These are phyloP conservation scores for Persicaria maculosa DNA, from an alignment of 148 eudicot genomes.

Conservation along the genomic window DNA sequence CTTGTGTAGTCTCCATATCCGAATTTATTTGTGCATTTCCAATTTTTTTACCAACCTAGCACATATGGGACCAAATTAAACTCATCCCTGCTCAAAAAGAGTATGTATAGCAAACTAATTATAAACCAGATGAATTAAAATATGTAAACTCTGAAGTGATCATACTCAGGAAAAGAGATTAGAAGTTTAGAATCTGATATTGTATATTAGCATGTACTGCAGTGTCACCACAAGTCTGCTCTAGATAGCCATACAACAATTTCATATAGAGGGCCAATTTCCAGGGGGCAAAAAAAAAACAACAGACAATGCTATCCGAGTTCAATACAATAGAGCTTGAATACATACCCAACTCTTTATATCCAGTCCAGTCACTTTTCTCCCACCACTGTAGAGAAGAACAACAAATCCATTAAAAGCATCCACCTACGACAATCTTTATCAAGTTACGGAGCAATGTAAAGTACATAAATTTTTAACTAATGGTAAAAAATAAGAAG, in stretches of 20 bases:
- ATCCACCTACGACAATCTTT: constrained; percentile 64
- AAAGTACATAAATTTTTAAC: constrained; percentile 12
- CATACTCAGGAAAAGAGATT: background rate
- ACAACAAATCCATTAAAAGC: constrained; percentile 68
- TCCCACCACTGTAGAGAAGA: constrained; percentile 99
- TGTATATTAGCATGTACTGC: background rate
- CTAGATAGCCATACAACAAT: background rate
- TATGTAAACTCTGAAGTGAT: background rate
- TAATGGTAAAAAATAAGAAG: background rate
- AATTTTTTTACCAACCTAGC: background rate
- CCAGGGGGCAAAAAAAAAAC: background rate
- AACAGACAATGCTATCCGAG: background rate
- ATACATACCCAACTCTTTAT: constrained; percentile 83
- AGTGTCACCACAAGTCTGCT: background rate
- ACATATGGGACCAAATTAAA: background rate
- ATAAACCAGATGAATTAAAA: background rate
- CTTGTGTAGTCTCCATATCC: constrained; percentile 2
- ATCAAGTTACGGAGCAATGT: constrained; percentile 35
- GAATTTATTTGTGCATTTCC: background rate
- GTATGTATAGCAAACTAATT: background rate
- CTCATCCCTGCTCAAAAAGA: background rate
- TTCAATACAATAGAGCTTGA: constrained; percentile 8
- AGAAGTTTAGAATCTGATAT: background rate
- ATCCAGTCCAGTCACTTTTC: constrained; percentile 99
- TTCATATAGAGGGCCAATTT: background rate